Percentiles rank a stretch among this genome's conserved stretches.
Evolutionary conservation across 1,284 basidiomycete genomes (phyloP).

Genomic region (Melanopsichium pennsylvanicum): DNA sequence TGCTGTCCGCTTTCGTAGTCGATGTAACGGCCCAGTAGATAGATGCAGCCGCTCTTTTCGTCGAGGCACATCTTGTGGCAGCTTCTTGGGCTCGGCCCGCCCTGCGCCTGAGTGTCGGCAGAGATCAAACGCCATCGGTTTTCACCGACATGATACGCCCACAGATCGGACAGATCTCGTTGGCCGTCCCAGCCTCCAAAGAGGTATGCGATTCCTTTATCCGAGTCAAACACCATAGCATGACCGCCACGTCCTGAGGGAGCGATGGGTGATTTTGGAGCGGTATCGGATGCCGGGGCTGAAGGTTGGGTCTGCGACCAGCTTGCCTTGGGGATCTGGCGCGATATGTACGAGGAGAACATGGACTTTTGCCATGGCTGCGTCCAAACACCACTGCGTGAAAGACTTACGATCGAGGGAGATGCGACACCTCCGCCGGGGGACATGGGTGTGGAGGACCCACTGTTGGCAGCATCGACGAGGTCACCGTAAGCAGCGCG

Average conservation of each 20-base stretch:
- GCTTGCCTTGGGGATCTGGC: slow-evolving; percentile 41
- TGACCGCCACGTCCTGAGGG: slow-evolving; percentile 74
- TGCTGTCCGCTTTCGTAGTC: slow-evolving; percentile 40
- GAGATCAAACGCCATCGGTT: slow-evolving; percentile 75
- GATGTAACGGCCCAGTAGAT: slow-evolving; percentile 69
- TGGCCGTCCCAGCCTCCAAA: slow-evolving; percentile 82
- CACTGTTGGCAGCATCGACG: slow-evolving; percentile 13
- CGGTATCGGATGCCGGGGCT: slow-evolving; percentile 1
- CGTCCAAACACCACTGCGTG: slow-evolving; percentile 32
- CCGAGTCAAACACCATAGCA: slow-evolving; percentile 80
- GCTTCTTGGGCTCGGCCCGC: slow-evolving; percentile 75
- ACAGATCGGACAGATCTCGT: slow-evolving; percentile 76
- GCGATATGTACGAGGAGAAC: slow-evolving; percentile 52
- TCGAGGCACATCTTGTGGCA: slow-evolving; percentile 87
- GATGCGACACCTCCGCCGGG: slow-evolving; percentile 20
- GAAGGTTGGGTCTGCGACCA: slow-evolving; percentile 48
- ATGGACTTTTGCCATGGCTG: slow-evolving; percentile 45
- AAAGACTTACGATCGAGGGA: slow-evolving; percentile 22
- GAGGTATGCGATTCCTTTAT: slow-evolving; percentile 75
- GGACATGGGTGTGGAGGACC: slow-evolving; percentile 29
- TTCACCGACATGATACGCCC: slow-evolving; percentile 75
- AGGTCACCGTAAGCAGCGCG: slow-evolving; percentile 49
- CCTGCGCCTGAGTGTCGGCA: slow-evolving; percentile 71
- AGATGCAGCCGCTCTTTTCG: slow-evolving; percentile 75
- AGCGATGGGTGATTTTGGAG: slow-evolving; percentile 6